Evolutionary conservation across 1,284 basidiomycete genomes (phyloP).

Genomic region (Fomitopsis pinicola): DNA sequence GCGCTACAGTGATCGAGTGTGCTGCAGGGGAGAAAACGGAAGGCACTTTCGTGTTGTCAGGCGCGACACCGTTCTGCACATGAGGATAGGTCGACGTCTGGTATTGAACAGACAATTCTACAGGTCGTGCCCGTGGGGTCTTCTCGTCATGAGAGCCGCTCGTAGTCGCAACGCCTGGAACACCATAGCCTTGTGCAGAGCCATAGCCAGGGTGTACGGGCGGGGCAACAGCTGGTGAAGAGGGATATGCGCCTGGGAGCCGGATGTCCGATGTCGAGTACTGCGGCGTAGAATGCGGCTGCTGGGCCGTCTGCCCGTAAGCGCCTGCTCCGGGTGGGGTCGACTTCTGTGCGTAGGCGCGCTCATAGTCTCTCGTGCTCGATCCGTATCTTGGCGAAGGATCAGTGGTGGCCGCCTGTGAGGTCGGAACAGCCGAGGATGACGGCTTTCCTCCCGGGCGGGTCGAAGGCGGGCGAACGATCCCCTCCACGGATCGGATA

Average conservation of each 20-base stretch:
- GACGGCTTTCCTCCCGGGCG: neutral
- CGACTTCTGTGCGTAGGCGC: neutral
- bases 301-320: neutral
- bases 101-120: neutral
- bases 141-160: neutral
- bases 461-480: slow-evolving; percentile 3
- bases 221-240: neutral
- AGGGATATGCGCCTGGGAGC: neutral
- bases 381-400: neutral
- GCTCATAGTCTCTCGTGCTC: neutral
- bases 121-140: neutral
- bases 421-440: neutral
- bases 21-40: neutral
- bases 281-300: neutral
- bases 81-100: neutral
- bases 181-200: neutral
- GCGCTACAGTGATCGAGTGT: slow-evolving; percentile 2
- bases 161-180: neutral
- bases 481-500: slow-evolving; percentile 8
- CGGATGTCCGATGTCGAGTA: neutral
- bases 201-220: neutral
- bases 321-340: neutral
- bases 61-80: neutral
- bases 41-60: slow-evolving; percentile 4
- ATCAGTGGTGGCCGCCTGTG: neutral